These are phyloP conservation scores for Nothophytophthora sp. DNA, from an alignment of 352 stramenopile genomes.

Conservation along the genomic window DNA sequence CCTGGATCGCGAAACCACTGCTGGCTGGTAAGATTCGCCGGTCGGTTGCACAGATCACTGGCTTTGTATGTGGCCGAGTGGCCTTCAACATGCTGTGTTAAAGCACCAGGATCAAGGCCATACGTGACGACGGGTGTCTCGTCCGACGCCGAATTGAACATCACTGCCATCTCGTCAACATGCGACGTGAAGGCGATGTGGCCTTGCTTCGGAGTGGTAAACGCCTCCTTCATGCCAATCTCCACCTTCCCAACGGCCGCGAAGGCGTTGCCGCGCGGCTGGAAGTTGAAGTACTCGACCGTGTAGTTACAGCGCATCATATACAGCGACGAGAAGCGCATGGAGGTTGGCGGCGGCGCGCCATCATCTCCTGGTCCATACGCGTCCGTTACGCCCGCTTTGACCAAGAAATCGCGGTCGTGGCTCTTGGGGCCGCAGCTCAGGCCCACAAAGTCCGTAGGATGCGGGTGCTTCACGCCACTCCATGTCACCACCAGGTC, in stretches of 20 bases:
- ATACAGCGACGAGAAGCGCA: conserved; percentile 67
- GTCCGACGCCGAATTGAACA: conserved; percentile 74
- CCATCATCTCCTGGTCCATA: conserved; percentile 23
- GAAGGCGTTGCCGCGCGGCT: conserved; percentile 41
- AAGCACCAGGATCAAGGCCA: conserved; percentile 24
- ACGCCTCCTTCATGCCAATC: conserved; percentile 59
- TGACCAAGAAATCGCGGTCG: conserved; percentile 57
- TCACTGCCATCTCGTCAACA: conserved; percentile 71
- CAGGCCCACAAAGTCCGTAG: conserved; percentile 66
- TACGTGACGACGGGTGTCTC: conserved; percentile 55
- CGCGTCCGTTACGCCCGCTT: conserved; percentile 30
- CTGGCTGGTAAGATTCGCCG: conserved; percentile 64
- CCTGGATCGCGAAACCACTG: conserved; percentile 74
- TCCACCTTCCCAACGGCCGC: conserved; percentile 35
- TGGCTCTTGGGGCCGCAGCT: conserved; percentile 62
- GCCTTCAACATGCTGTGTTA: conserved; percentile 33
- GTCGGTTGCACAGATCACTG: conserved; percentile 60
- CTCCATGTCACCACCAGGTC: conserved; percentile 77
- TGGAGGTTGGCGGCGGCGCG: conserved; percentile 24
- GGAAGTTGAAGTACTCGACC: conserved; percentile 64
- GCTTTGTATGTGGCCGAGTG: conserved; percentile 67
- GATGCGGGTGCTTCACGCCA: conserved; percentile 43
- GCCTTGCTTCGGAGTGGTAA: conserved; percentile 65
- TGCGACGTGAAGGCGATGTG: conserved; percentile 61
- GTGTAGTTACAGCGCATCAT: conserved; percentile 82